phyloP scores from a whole-genome alignment of 345 rosid genomes.

The Gossypium australe region DNA sequence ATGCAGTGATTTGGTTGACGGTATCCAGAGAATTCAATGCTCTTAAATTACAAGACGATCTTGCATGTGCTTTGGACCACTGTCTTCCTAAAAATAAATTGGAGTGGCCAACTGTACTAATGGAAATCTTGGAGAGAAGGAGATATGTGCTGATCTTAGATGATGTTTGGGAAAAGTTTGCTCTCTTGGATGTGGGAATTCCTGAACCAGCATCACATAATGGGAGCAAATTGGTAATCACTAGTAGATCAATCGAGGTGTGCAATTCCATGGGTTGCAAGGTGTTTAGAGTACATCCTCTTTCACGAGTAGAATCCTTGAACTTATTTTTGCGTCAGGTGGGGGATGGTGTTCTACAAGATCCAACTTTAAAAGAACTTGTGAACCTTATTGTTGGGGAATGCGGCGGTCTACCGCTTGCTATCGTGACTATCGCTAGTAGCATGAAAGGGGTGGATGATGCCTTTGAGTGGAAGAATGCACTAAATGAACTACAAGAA shows the following conservation, averaged over 20 bases:
- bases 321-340: not conserved
- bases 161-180: slow-evolving; percentile 7
- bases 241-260: slow-evolving; percentile 5
- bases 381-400: not conserved
- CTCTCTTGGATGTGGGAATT: not conserved
- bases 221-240: slow-evolving; percentile 3
- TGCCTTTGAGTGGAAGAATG: slow-evolving; percentile 1
- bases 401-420: slow-evolving; percentile 1
- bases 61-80: not conserved
- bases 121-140: not conserved
- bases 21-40: not conserved
- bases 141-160: slow-evolving; percentile 10
- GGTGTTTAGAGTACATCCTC: slow-evolving; percentile 1
- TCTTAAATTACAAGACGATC: not conserved
- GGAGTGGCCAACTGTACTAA: not conserved
- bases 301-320: not conserved
- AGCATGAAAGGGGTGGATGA: slow-evolving; percentile 4
- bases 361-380: not conserved
- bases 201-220: not conserved
- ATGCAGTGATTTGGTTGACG: not conserved
- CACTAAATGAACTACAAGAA: not conserved
- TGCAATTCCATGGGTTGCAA: slow-evolving; percentile 5
- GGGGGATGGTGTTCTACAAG: not conserved
- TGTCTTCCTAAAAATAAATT: not conserved
- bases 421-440: not conserved